phyloP scores from a whole-genome alignment of 2,329 filamentous ascomycete genomes.

The Ophiostoma sp. region DNA sequence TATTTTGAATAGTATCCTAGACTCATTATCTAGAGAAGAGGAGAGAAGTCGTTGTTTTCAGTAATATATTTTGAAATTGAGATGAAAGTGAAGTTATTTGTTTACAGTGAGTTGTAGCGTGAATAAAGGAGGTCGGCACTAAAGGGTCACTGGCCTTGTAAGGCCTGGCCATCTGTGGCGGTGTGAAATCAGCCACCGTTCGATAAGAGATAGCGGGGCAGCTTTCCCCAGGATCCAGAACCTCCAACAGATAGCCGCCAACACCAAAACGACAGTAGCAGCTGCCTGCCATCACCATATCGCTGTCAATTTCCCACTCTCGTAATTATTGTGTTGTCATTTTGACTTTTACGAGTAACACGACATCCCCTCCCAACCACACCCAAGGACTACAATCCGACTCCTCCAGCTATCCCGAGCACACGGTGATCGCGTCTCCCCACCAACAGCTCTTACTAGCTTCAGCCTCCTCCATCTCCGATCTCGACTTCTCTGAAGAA shows the following conservation, averaged over 20 bases:
- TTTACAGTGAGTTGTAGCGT: background rate
- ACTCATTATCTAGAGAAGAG: background rate
- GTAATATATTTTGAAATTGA: background rate
- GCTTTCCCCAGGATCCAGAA: constrained; percentile 6
- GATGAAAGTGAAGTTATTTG: background rate
- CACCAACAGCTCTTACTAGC: background rate
- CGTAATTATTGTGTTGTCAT: background rate
- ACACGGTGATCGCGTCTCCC: background rate
- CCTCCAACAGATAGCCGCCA: background rate
- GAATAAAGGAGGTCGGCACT: too few relatives aligned
- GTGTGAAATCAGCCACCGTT: background rate
- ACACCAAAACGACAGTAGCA: constrained; percentile 3
- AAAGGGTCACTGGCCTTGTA: background rate
- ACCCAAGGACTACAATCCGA: background rate
- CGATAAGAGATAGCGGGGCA: constrained; percentile 13
- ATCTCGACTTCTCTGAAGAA: background rate
- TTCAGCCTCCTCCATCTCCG: background rate
- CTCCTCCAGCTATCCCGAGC: background rate
- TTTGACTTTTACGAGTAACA: background rate
- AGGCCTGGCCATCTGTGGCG: background rate
- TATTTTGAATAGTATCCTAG: background rate
- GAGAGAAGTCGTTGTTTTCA: background rate
- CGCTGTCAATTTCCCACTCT: background rate
- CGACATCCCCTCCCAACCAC: too few relatives aligned
- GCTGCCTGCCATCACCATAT: constrained; percentile 9